Conservation (phyloP, 108 stramenopile species). For the Schizochytrium sp. region DNA sequence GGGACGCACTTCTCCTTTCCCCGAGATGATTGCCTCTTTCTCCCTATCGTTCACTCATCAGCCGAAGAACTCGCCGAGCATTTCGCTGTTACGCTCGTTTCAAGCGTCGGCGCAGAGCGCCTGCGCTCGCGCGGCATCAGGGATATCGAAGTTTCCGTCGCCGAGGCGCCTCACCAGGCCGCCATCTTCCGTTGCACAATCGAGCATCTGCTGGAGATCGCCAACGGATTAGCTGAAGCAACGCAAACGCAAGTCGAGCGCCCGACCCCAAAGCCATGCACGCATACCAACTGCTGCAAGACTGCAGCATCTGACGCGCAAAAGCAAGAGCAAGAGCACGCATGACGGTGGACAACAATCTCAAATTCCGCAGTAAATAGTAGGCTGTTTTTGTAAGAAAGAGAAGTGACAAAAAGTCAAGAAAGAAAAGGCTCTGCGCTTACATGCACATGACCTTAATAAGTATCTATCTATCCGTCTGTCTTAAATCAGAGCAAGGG, state of each 20-base stretch:
- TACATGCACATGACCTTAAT: too few species aligned
- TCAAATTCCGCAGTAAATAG: too few species aligned
- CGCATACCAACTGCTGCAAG: not conserved
- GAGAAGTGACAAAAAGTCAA: too few species aligned
- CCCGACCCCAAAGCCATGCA: not conserved
- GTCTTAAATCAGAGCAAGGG: too few species aligned
- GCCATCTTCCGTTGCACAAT: conserved; percentile 29
- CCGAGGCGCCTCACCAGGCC: conserved; percentile 78
- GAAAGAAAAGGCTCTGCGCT: too few species aligned
- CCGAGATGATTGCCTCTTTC: conserved; percentile 66
- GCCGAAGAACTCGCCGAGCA: conserved; percentile 85
- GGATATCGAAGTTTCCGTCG: conserved; percentile 71
- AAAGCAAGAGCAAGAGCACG: too few species aligned
- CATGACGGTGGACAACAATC: too few species aligned
- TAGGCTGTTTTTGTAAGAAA: too few species aligned
- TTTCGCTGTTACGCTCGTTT: conserved; percentile 59
- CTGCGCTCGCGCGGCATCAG: conserved; percentile 65
- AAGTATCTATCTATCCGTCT: too few species aligned
- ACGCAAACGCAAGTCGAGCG: not conserved
- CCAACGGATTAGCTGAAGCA: not conserved
- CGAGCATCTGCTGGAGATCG: not conserved
- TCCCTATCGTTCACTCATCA: conserved; percentile 85
- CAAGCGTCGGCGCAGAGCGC: conserved; percentile 53
- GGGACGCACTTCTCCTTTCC: conserved; percentile 72
- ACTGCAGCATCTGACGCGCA: too few species aligned